These are phyloP conservation scores for Tolypocladium nubicola DNA, from an alignment of 2,329 filamentous ascomycete species.

Conservation along the genomic window DNA sequence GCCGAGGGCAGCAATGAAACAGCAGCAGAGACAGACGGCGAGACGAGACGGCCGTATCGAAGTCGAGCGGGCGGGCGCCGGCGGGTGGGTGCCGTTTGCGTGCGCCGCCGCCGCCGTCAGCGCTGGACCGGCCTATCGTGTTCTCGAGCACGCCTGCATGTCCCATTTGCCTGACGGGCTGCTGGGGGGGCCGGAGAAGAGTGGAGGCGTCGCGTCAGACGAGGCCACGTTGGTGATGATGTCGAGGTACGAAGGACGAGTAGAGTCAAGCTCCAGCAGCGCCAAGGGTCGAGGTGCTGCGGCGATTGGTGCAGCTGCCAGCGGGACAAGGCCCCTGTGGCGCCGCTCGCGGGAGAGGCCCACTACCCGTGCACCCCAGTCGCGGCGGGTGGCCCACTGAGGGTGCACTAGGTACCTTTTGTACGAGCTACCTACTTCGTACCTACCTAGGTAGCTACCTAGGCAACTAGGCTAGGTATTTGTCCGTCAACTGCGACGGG, in stretches of 20 bases:
- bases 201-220: conserved; percentile 1
- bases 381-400: too few relatives aligned
- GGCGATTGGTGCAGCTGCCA: neutral
- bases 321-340: neutral
- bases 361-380: neutral
- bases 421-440: too few relatives aligned
- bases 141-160: neutral
- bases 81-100: neutral
- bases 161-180: neutral
- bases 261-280: conserved; percentile 2
- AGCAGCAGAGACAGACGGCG: neutral
- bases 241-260: conserved; percentile 2
- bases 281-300: neutral
- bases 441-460: too few relatives aligned
- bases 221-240: conserved; percentile 6
- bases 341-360: neutral
- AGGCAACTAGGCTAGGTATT: too few relatives aligned
- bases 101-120: neutral
- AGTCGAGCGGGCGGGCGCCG: neutral
- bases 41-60: neutral
- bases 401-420: too few relatives aligned
- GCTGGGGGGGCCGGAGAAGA: neutral
- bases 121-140: neutral
- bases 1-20: neutral
- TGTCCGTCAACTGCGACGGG: too few relatives aligned